These are phyloP conservation scores for Calocera viscosa DNA, from an alignment of 768 basidiomycete species.

Conservation along the genomic window DNA sequence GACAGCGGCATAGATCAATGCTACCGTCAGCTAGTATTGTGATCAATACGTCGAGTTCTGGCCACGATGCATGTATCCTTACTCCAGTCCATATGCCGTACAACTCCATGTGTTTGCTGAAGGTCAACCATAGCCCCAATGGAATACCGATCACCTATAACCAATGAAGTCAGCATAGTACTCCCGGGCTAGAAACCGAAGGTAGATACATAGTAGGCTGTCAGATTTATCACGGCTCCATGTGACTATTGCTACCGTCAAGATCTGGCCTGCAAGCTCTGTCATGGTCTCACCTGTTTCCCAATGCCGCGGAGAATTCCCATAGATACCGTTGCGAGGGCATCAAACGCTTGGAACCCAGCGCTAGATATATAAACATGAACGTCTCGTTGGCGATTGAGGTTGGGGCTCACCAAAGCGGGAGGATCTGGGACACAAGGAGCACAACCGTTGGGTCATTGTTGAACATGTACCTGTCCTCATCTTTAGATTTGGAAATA, in stretches of 20 bases:
- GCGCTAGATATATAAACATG: background rate
- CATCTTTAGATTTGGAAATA: constrained; percentile 42
- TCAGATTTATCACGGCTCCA: constrained; percentile 69
- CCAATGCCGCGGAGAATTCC: constrained; percentile 78
- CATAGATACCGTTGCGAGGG: constrained; percentile 47
- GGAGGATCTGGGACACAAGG: constrained; percentile 56
- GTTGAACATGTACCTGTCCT: constrained; percentile 70
- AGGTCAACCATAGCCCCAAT: constrained; percentile 65
- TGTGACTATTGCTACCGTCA: constrained; percentile 35
- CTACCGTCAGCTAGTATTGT: constrained; percentile 31
- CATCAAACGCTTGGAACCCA: constrained; percentile 80
- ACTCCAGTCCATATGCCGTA: constrained; percentile 78
- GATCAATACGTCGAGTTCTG: background rate
- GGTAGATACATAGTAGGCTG: constrained; percentile 55
- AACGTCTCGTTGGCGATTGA: background rate
- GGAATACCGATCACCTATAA: constrained; percentile 45
- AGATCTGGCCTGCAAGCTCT: background rate
- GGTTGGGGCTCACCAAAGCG: constrained; percentile 28
- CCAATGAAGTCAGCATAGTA: constrained; percentile 4
- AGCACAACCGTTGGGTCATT: constrained; percentile 43
- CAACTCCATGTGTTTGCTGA: constrained; percentile 44
- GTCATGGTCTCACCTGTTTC: constrained; percentile 39
- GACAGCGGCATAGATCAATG: constrained; percentile 45
- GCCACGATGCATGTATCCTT: background rate
- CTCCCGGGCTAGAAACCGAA: background rate